Evolutionary conservation across 2,329 filamentous ascomycete species (phyloP).

Genomic region (Penicillium sp.): DNA sequence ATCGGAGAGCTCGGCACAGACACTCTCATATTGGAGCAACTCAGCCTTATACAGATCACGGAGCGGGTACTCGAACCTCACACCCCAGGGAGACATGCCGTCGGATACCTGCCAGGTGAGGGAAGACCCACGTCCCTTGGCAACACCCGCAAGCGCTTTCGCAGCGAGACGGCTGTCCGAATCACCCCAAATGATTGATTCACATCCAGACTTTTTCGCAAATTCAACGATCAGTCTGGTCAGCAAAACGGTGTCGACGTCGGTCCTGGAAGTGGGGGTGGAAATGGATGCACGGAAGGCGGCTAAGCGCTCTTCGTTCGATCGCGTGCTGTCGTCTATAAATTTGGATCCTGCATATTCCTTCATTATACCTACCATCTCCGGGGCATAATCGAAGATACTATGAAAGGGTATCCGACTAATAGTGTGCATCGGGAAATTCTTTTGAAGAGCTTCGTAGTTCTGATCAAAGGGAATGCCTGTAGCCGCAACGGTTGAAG

Average conservation of each 20-base stretch:
- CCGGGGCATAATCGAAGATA: slow-evolving; percentile 49
- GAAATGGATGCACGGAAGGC: slow-evolving; percentile 59
- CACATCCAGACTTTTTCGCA: slow-evolving; percentile 59
- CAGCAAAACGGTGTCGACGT: slow-evolving; percentile 68
- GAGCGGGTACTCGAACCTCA: slow-evolving; percentile 72
- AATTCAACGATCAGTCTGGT: slow-evolving; percentile 67
- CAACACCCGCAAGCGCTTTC: slow-evolving; percentile 79
- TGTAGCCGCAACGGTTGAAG: slow-evolving; percentile 28
- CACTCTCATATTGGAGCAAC: slow-evolving; percentile 62
- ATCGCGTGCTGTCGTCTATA: slow-evolving; percentile 25
- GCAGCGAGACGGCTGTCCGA: slow-evolving; percentile 86
- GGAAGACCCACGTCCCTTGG: slow-evolving; percentile 83
- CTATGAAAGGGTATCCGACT: slow-evolving; percentile 61
- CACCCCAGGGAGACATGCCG: slow-evolving; percentile 58
- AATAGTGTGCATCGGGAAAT: slow-evolving; percentile 67
- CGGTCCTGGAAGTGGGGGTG: slow-evolving; percentile 71
- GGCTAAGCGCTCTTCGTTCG: slow-evolving; percentile 49
- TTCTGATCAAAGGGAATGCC: slow-evolving; percentile 24
- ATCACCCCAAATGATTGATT: slow-evolving; percentile 75
- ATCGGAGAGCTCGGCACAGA: slow-evolving; percentile 50
- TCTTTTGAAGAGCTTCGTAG: slow-evolving; percentile 50
- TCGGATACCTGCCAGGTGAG: slow-evolving; percentile 81
- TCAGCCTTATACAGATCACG: slow-evolving; percentile 84
- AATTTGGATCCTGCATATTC: slow-evolving; percentile 29
- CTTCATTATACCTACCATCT: slow-evolving; percentile 31